A percentile compares a stretch with the other conserved stretches of the same genome.
These are phyloP conservation scores for Trichophaea hybrida DNA, from an alignment of 2,329 filamentous ascomycete genomes.

Conservation along the genomic window DNA sequence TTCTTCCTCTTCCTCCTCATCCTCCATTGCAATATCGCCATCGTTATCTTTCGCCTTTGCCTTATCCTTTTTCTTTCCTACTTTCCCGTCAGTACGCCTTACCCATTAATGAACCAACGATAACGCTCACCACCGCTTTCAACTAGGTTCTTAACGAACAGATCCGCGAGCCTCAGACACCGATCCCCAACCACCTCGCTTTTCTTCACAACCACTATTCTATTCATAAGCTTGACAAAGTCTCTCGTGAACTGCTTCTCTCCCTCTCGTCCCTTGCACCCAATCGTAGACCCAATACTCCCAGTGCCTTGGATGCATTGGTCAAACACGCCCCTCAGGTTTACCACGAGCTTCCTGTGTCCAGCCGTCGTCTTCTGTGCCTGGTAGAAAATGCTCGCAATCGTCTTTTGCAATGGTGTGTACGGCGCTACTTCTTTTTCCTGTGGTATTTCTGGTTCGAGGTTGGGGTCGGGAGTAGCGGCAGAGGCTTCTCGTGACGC, in stretches of 20 bases:
- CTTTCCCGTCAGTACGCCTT: background rate
- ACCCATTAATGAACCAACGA: background rate
- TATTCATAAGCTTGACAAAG: constrained; percentile 65
- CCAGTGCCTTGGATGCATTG: constrained; percentile 50
- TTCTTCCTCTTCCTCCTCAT: constrained; percentile 53
- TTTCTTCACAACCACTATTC: constrained; percentile 79
- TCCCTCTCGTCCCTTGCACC: constrained; percentile 34
- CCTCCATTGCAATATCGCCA: constrained; percentile 37
- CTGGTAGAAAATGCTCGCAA: constrained; percentile 33
- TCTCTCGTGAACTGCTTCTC: constrained; percentile 81
- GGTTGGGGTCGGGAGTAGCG: constrained; percentile 6
- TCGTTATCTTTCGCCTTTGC: constrained; percentile 46
- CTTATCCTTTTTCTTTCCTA: constrained; percentile 39
- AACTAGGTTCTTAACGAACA: constrained; percentile 60
- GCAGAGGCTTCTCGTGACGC: background rate
- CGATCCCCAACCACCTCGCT: constrained; percentile 77
- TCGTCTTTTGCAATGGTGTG: constrained; percentile 21
- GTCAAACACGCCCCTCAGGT: constrained; percentile 80
- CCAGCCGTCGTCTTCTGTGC: constrained; percentile 81
- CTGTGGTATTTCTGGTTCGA: constrained; percentile 10
- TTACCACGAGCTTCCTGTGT: constrained; percentile 78
- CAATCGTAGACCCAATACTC: constrained; percentile 27
- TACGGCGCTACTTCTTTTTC: constrained; percentile 12
- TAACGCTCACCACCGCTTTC: constrained; percentile 38
- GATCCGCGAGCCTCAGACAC: constrained; percentile 69